These are phyloP conservation scores for Xanthoparmelia taractica DNA, from an alignment of 495 filamentous ascomycete genomes.

Conservation along the genomic window DNA sequence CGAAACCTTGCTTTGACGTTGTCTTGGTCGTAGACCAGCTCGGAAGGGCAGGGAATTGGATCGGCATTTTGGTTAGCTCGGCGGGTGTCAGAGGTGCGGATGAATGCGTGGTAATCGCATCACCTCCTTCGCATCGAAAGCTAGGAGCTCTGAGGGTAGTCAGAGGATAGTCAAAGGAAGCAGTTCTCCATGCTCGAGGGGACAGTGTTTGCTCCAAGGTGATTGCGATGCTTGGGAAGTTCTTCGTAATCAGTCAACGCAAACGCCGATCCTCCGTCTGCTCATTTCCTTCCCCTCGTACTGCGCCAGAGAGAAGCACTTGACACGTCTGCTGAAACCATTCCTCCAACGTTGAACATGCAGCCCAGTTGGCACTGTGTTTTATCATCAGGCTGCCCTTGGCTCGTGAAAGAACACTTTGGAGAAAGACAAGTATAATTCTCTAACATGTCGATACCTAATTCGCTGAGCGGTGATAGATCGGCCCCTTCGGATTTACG, in stretches of 20 bases:
- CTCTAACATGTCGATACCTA: neutral
- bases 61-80: constrained; percentile 20
- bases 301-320: too few species aligned
- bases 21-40: constrained; percentile 29
- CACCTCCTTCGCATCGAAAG: neutral
- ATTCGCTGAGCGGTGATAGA: neutral
- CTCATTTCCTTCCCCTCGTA: neutral
- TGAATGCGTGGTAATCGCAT: neutral
- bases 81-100: neutral
- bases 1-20: constrained; percentile 44
- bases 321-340: neutral
- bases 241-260: neutral
- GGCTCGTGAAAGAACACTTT: neutral
- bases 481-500: too few species aligned
- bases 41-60: constrained; percentile 20
- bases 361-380: neutral
- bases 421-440: neutral
- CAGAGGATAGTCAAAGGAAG: neutral
- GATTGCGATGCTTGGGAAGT: neutral
- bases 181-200: neutral
- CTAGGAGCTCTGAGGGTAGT: neutral
- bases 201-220: neutral
- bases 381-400: neutral
- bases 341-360: neutral
- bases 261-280: neutral